A percentile compares a stretch with the other conserved stretches of the same genome.
Evolutionary conservation across 2,329 filamentous ascomycete species (phyloP).

Genomic region (Fusarium brachygibbosum): DNA sequence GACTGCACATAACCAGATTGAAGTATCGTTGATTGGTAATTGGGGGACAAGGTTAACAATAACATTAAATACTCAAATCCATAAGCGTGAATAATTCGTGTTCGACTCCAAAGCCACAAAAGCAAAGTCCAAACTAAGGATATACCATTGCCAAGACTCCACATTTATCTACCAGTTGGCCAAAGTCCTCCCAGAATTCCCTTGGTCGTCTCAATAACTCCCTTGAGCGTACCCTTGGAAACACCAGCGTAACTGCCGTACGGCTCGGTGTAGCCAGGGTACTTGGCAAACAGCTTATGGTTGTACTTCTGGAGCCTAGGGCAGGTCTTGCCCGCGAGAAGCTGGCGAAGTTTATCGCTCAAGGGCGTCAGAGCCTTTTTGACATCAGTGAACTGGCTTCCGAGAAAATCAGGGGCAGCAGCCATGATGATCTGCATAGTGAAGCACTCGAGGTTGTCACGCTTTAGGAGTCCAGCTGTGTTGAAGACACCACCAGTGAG

Average conservation of each 20-base stretch:
- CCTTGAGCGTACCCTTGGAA: slow-evolving; percentile 9
- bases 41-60: no score
- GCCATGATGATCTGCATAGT: slow-evolving; percentile 51
- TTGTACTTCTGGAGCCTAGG: slow-evolving; percentile 7
- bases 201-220: neutral
- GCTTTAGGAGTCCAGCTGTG: slow-evolving; percentile 55
- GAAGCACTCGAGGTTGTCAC: slow-evolving; percentile 62
- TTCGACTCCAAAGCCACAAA: rapidly evolving
- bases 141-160: rapidly evolving
- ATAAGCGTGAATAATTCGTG: rapidly evolving
- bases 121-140: rapidly evolving
- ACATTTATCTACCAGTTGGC: neutral
- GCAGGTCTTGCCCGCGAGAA: slow-evolving; percentile 1
- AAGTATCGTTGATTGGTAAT: no score
- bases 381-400: slow-evolving; percentile 16
- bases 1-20: no score
- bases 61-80: no score
- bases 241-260: slow-evolving; percentile 32
- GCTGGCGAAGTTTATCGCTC: slow-evolving; percentile 6
- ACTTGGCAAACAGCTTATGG: slow-evolving; percentile 17
- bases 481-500: slow-evolving; percentile 62
- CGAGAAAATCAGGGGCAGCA: slow-evolving; percentile 12
- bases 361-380: slow-evolving; percentile 6
- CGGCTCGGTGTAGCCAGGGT: slow-evolving; percentile 11
- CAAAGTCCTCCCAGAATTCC: slow-evolving; percentile 13